Base-by-base conservation (phyloP, 2,329 filamentous ascomycete species). In the Ophiostoma quercus region DNA sequence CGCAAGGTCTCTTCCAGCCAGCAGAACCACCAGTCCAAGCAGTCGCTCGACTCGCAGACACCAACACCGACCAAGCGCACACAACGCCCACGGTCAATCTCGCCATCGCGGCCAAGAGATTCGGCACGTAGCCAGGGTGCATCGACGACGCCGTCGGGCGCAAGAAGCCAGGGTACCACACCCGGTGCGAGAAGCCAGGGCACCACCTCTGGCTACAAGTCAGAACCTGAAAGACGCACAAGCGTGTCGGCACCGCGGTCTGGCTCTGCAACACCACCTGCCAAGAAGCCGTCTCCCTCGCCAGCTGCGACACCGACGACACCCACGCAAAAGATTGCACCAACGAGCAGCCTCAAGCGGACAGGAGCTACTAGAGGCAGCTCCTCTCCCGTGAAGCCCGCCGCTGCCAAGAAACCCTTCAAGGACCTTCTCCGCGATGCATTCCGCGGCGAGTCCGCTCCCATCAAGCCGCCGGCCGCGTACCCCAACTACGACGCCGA, bases 341-440 rank as follows among this genome's bases (percentile, higher is more conserved):
- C 72, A 3, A 3, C 57, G 0, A 41, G 76, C 1, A 82, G 82
- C 1, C 77, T 89, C 34, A 86, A 82, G 77, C 82, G 87, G 74
- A 86, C 84, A 66, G 81, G 82, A 62, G 87, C 87, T 29, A 87
- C 84, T 39, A 82, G 85, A 73, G 81, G 76, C 71, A 75, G 80
- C 1, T 79, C 84, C 1, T 83, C 85, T 6, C 82, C 85, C 0
- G 68, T 81, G 7, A 88, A 84, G 74, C 72, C 80, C 0, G 77
- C 75, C 4, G 71, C 72, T 8, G 43, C 32, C 14, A 87, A 84
- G 75, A 81, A 81, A 47, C 84, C 84, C 0, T 81, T 89, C 69
- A 82, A 87, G 29, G 87, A 88, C 57, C 82, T 83, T 65, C 77
- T 90, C 9, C 85, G 84, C 69, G 86, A 87, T 71, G 87, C 87